phyloP scores from a whole-genome alignment of 345 rosid genomes.

The Eucalyptus camaldulensis region DNA sequence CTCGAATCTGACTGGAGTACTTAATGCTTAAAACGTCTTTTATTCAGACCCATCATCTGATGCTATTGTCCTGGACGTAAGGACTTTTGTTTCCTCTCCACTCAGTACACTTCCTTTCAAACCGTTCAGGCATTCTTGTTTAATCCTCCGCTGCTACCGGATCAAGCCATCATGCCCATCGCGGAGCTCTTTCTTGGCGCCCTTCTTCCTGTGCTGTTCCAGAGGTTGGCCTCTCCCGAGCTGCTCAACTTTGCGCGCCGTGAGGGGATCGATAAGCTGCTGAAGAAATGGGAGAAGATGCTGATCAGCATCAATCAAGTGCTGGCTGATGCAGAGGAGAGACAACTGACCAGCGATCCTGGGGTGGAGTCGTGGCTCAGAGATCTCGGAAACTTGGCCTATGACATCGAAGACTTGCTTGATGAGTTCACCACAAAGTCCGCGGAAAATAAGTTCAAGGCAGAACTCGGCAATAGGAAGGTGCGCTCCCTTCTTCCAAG shows the following conservation, averaged over 20 bases:
- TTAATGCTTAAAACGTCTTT: neutral
- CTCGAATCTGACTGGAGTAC: neutral
- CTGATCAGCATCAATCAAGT: neutral
- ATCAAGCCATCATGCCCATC: neutral
- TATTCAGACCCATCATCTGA: neutral
- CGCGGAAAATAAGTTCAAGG: neutral
- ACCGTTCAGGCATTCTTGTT: neutral
- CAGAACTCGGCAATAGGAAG: neutral
- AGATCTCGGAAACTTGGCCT: neutral
- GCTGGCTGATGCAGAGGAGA: neutral
- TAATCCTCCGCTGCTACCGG: neutral
- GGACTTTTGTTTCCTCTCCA: neutral
- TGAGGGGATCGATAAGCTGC: neutral
- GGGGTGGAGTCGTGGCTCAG: fast-evolving
- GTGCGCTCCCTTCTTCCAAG: neutral
- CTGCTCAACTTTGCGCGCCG: neutral
- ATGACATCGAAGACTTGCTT: neutral
- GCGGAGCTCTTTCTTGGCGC: neutral
- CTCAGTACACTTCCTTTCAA: neutral
- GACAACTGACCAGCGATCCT: fast-evolving
- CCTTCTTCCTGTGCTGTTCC: neutral
- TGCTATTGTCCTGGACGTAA: neutral
- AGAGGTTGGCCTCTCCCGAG: neutral
- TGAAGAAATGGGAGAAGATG: neutral
- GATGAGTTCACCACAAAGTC: neutral